These are phyloP conservation scores for Mimosa bimucronata DNA, from an alignment of 306 rosid genomes.

Conservation along the genomic window DNA sequence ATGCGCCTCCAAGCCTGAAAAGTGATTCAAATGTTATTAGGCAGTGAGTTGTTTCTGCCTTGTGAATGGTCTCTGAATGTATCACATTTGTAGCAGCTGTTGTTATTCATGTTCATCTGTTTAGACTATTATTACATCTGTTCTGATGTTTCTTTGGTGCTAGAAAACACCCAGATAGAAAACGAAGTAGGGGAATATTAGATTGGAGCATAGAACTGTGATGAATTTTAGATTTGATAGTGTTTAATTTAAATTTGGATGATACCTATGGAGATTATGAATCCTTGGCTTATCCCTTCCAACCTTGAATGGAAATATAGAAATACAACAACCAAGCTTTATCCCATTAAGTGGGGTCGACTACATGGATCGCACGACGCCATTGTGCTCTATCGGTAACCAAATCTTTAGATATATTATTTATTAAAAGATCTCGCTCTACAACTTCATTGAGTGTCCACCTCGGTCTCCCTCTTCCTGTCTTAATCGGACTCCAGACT, in stretches of 20 bases:
- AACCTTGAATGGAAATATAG: neutral
- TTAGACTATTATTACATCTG: neutral
- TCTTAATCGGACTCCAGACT: too few species aligned
- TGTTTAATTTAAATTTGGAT: neutral
- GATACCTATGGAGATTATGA: neutral
- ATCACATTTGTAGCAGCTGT: neutral
- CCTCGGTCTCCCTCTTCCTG: too few species aligned
- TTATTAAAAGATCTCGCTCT: too few species aligned
- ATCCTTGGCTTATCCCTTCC: neutral
- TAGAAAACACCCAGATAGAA: neutral
- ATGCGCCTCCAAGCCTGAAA: slow-evolving; percentile 75
- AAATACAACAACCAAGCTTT: too few species aligned
- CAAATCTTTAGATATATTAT: too few species aligned
- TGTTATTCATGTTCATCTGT: neutral
- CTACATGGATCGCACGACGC: too few species aligned
- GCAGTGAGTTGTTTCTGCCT: slow-evolving; percentile 1
- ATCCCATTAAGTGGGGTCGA: too few species aligned
- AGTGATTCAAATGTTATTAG: slow-evolving; percentile 16
- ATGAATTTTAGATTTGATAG: slow-evolving; percentile 30
- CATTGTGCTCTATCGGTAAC: too few species aligned
- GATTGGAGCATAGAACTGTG: slow-evolving; percentile 19
- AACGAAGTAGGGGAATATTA: slow-evolving; percentile 22
- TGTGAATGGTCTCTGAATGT: neutral
- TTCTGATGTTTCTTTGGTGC: slow-evolving; percentile 13
- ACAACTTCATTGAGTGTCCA: too few species aligned